Base-by-base conservation (phyloP, 768 basidiomycete genomes). In the Phlebiopsis gigantea region DNA sequence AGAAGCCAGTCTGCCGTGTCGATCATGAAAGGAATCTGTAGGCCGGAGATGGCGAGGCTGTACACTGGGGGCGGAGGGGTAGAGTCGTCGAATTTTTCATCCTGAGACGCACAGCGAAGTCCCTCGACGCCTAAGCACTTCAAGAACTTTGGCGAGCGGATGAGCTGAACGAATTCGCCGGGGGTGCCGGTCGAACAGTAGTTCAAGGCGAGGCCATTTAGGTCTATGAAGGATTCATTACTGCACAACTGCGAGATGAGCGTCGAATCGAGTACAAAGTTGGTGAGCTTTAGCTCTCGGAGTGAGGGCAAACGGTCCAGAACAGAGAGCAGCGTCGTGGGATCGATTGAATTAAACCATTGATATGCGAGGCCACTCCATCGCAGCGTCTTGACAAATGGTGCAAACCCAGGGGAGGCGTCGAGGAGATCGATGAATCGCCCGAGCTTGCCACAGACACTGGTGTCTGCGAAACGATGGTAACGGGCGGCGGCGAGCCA, bases 401-500 rank as follows among this genome's bases (percentile, higher is more conserved):
- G 5, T 15, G 43, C 57, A 14, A 61, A 10, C 17, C 26, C 48
- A 0, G 57, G 57, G 19, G 46, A 50, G 17, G 17, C 14, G 21
- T 55, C 48, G 34, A 61, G 42, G 17, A 61, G 44, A 10, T 26
- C 24, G 21, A 26, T n/a, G 28, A 61, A 58, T n/a, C 25, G 47
- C 22, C 30, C 47, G 25, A 61, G 25, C 22, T 50, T 54, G 45
- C 55, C 46, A 2, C 26, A 29, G 30, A 62, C 31, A n/a, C 15
- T 9, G 19, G 53, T 39, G 6, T 22, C 12, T 7, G 58, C 15
- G 41, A 59, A 62, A 29, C 34, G 55, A 42, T 62, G 58, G 47
- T 57, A 62, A 15, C 61, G 61, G 12, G 50, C 54, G 6, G 58
- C 31, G 21, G 61, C 45, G 21, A 62, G 61, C 55, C 58, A 62